These are phyloP conservation scores for Paraglomus brasilianum DNA, from an alignment of 192 early-diverging fungal genomes.

Conservation along the genomic window DNA sequence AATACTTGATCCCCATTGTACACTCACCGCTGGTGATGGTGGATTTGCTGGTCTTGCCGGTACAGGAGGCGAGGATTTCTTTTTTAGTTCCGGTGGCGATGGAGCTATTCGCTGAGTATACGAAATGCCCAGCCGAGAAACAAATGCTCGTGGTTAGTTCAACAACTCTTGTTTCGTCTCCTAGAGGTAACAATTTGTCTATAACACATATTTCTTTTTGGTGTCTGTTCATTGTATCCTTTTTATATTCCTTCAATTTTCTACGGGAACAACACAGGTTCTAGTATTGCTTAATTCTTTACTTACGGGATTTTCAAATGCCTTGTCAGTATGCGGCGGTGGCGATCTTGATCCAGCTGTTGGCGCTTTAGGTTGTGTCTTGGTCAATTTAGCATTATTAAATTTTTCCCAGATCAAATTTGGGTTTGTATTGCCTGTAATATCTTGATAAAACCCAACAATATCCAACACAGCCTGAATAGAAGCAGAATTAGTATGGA, in stretches of 20 bases:
- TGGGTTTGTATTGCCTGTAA: slow-evolving; percentile 37
- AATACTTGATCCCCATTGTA: no score
- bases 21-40: background rate
- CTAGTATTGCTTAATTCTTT: background rate
- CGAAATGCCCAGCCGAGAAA: background rate
- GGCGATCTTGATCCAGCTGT: slow-evolving; percentile 4
- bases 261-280: background rate
- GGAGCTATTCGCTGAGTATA: slow-evolving; percentile 27
- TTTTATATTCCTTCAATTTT: slow-evolving; percentile 12
- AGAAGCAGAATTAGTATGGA: background rate
- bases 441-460: slow-evolving; percentile 82
- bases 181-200: slow-evolving; percentile 23
- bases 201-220: slow-evolving; percentile 13
- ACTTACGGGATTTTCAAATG: slow-evolving; percentile 39
- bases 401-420: slow-evolving; percentile 53
- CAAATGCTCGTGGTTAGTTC: slow-evolving; percentile 6
- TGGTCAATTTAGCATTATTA: slow-evolving; percentile 31
- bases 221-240: slow-evolving; percentile 11
- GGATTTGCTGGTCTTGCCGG: slow-evolving; percentile 14
- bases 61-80: slow-evolving; percentile 25
- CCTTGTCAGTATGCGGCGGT: slow-evolving; percentile 18
- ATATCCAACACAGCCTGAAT: slow-evolving; percentile 73
- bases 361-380: slow-evolving; percentile 27
- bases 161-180: no score
- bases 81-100: slow-evolving; percentile 17